Evolutionary conservation across 2,329 filamentous ascomycete genomes (phyloP), one percentile per base, ranked within the genome.

Genomic region (Sporothrix curviconia): DNA sequence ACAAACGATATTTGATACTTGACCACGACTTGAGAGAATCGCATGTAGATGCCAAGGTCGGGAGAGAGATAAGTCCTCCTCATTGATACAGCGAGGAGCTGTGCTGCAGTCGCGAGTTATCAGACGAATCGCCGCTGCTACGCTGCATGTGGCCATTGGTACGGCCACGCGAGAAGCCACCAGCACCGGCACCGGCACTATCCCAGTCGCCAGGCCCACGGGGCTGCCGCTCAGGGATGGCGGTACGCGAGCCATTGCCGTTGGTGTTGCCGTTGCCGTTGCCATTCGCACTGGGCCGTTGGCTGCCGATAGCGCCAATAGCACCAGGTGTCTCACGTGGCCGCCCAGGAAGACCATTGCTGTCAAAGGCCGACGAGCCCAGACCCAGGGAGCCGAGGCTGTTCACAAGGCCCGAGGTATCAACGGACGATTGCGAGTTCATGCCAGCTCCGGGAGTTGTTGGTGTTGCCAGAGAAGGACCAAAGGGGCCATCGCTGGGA

Each of bases 301-400:
- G 83, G 70, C 83, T 86, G 54, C 83, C 83, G 54, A 86, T 86
- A 11, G 83, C 81, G 53, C 83, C 83, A 55, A 86, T 86, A 8
- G 83, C 81, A 5, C 83, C 83, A 8, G 81, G 80, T 0, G 78
- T 76, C 59, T 76, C 78, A 22, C 80, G 70, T 66, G 72, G 60
- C 62, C 72, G 66, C 7, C 55, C 52, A 4, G 59, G 39, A 66
- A 72, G 61, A 46, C 72, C 68, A 55, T 72, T 65, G 64, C 75
- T 67, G 60, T 83, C 80, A 50, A 74, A 80, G 1, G 75, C 71
- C 2, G 63, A 72, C 9, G 59, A 59, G 19, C 79, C 78, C 32
- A 84, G 70, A 60, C 73, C 79, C 62, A 84, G 69, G 17, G 75
- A 75, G 47, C 72, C 74, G 14, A 83, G 71, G 43, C 78, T 75